Base-by-base conservation (phyloP, 192 early-diverging fungal genomes). In the Phycomyces nitens region DNA sequence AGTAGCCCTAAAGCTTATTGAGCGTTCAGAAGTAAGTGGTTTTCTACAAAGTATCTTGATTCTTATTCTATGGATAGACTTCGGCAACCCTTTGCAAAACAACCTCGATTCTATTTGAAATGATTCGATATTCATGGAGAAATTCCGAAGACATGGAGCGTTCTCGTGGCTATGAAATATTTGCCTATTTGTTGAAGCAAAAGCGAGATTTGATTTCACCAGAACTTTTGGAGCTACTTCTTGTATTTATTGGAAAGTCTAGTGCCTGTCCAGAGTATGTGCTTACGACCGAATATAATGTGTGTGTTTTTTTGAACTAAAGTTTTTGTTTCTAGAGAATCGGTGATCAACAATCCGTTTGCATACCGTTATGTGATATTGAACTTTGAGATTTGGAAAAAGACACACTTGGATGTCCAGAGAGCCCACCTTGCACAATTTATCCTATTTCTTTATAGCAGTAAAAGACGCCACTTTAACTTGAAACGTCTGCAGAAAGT, bases 81-180 rank as follows among this genome's bases (percentile, higher is more conserved):
- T 56, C 79, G 3, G 80, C 66, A 15, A 42, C 68, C 16, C 57
- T 89, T 14, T 76, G 76, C 39, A 82, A 83, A 63, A 76, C 82
- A 0, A 65, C 85, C 21, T 58, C 67, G 12, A 71, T 86, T 49
- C 66, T 90, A 16, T 82, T 86, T 47, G 82, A 89, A 40, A 60
- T 81, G 38, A 78, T 90, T 50, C 65, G 79, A 38, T 83, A 80
- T 58, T 84, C 73, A 26, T 90, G 88, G 88, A 60, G 88, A 21
- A 86, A 88, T 64, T 79, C 82, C 0, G 87, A 87, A 61, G 88
- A 90, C 34, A 88, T 89, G 85, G 88, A 89, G 54, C 72, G 81
- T 24, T 73, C 72, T 23, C 83, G 82, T 68, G 81, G 86, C 15
- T 90, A 90, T 29, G 86, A 88, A 60, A 80, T 86, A 29, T 69